These are phyloP conservation scores for Pichia sp. DNA, from an alignment of 1,139 yeast species.

Conservation along the genomic window DNA sequence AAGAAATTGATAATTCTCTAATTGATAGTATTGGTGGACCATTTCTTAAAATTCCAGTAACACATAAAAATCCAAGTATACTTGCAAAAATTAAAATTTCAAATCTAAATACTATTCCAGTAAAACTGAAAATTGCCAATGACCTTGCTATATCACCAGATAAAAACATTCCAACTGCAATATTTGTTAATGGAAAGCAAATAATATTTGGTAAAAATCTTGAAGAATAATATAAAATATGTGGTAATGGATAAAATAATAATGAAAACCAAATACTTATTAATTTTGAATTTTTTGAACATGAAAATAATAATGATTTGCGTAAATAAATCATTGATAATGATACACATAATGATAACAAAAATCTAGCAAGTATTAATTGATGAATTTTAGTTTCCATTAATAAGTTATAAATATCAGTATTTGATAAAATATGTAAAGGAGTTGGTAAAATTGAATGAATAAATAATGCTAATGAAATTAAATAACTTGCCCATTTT, in stretches of 20 bases:
- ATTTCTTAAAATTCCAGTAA: conserved; percentile 9
- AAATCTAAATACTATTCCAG: conserved; percentile 63
- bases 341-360: conserved; percentile 21
- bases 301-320: conserved; percentile 8
- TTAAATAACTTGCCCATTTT: conserved; percentile 49
- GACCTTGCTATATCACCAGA: conserved; percentile 44
- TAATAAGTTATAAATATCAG: background rate
- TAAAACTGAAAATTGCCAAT: conserved; percentile 51
- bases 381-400: conserved; percentile 13
- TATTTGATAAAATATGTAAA: background rate
- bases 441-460: conserved; percentile 19
- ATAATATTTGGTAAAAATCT: conserved; percentile 84
- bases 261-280: conserved; percentile 55
- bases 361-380: conserved; percentile 39
- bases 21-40: conserved; percentile 24
- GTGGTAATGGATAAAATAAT: conserved; percentile 66
- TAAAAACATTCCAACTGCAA: conserved; percentile 47
- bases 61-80: conserved; percentile 23
- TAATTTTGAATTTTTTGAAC: conserved; percentile 21
- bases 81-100: conserved; percentile 64
- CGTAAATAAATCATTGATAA: conserved; percentile 8
- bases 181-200: conserved; percentile 67
- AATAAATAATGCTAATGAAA: conserved; percentile 35
- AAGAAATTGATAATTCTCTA: conserved; percentile 35
- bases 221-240: conserved; percentile 66